Evolutionary conservation across 495 filamentous ascomycete species (phyloP).

Genomic region (Penicillium crystallinum): DNA sequence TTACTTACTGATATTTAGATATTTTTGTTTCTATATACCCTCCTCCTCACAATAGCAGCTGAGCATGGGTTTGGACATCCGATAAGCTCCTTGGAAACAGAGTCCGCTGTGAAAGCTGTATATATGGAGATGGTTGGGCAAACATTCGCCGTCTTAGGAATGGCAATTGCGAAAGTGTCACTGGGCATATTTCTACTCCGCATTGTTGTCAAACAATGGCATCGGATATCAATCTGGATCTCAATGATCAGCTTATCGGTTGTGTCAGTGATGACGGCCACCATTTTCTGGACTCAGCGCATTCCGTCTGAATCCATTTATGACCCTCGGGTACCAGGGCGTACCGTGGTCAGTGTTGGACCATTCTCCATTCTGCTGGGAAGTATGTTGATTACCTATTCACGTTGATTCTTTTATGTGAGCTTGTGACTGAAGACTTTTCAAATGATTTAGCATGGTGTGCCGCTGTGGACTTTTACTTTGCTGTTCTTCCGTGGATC

Average conservation of each 20-base stretch:
- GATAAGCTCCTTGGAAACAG: constrained; percentile 6
- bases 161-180: constrained; percentile 22
- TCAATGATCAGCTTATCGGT: constrained; percentile 14
- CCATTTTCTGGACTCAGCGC: constrained; percentile 15
- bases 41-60: constrained; percentile 15
- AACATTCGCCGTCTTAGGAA: constrained; percentile 18
- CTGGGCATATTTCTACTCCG: constrained; percentile 18
- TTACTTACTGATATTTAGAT: constrained; percentile 5
- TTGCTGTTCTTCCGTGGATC: constrained; percentile 20
- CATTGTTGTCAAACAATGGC: constrained; percentile 19
- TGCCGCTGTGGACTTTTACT: constrained; percentile 21
- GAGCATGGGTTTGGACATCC: constrained; percentile 16
- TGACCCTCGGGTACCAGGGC: constrained; percentile 15
- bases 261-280: constrained; percentile 13
- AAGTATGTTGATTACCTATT: constrained; percentile 1
- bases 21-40: constrained; percentile 16
- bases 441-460: constrained; percentile 11
- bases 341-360: constrained; percentile 8
- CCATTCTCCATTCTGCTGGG: constrained; percentile 16
- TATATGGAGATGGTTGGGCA: constrained; percentile 19
- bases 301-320: constrained; percentile 13
- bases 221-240: constrained; percentile 19
- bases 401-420: not conserved
- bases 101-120: constrained; percentile 14
- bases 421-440: not conserved